A percentile compares a stretch with the other conserved stretches of the same genome.
Conservation (phyloP, 805 yeast genomes). For the Spencermartinsiella europaea region DNA sequence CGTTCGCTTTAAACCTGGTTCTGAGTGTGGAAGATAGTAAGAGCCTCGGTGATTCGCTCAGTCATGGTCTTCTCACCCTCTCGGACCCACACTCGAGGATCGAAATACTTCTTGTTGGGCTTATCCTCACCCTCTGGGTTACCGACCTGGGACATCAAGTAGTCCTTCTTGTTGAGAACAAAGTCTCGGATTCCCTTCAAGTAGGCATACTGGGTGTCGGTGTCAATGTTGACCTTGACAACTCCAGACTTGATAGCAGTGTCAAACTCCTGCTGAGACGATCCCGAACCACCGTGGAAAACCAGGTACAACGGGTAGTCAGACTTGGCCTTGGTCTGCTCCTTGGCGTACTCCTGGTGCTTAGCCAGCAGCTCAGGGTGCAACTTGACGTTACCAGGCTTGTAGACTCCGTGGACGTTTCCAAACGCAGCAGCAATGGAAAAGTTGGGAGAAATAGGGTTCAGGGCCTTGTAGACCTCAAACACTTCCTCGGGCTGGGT, state of each 20-base stretch:
- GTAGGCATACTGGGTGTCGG: slow-evolving; percentile 99
- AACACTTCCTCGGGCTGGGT: slow-evolving; percentile 93
- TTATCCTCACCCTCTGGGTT: slow-evolving; percentile 99
- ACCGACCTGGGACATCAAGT: slow-evolving; percentile 83
- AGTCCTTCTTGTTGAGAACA: slow-evolving; percentile 93
- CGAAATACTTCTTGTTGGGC: slow-evolving; percentile 99
- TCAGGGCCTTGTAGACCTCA: slow-evolving; percentile 83
- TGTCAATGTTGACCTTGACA: slow-evolving; percentile 98
- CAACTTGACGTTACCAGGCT: slow-evolving; percentile 96
- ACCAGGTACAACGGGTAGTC: slow-evolving; percentile 86
- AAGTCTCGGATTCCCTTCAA: slow-evolving; percentile 95
- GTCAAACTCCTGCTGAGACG: slow-evolving; percentile 85
- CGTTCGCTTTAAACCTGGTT: slow-evolving; percentile 24
- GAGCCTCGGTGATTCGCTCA: slow-evolving; percentile 76
- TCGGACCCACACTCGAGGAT: slow-evolving; percentile 99
- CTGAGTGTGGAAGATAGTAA: slow-evolving; percentile 65
- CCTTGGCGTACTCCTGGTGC: slow-evolving; percentile 85
- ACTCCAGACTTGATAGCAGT: slow-evolving; percentile 91
- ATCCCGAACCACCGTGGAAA: slow-evolving; percentile 99
- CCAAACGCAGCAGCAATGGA: slow-evolving; percentile 99
- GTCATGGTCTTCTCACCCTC: slow-evolving; percentile 99
- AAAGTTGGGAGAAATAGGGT: slow-evolving; percentile 93
- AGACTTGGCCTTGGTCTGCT: slow-evolving; percentile 49
- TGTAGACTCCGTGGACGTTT: slow-evolving; percentile 99
- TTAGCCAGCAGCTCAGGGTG: slow-evolving; percentile 91